Evolutionary conservation across 208 protist genomes (phyloP), one percentile per base, ranked within the genome.

Genomic region (Trichomonas vaginalis): DNA sequence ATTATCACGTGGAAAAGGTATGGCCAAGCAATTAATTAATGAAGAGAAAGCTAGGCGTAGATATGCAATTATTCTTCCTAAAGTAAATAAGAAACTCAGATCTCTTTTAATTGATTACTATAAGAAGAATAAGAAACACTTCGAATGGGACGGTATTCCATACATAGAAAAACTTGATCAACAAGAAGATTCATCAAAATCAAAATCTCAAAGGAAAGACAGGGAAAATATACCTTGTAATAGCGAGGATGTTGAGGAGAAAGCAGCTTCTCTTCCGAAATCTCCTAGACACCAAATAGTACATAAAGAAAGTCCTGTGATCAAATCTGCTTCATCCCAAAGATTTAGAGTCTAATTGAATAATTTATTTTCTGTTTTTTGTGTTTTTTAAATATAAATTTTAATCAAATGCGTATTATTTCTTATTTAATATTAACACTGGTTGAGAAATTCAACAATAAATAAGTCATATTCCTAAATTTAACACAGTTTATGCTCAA

Each of bases 111-210:
- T 51, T 2, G 45, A 92, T 35, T 92, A 56, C 27, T n/a, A 92
- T 3, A 51, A 35, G 1, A 92, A 92, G 45, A 92, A 92, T 39
- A 45, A 45, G 0, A 92, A 10, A 51, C 40, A 92, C 46, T 92
- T 92, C n/a, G 86, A 92, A 47, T 92, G 86, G 86, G 86, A 92
- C 56, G 86, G 86, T 51, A 92, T 48, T 2, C 86, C 86, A 39
- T 92, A 92, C 27, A 92, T 92, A 1, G 86, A 92, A 47, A 48
- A 92, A 92, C 45, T 92, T 39, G 42, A 42, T 39, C 14, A 92
- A 40, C 27, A 35, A 40, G 10, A 92, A 47, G 37, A 37, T n/a
- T 35, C 35, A 15, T n/a, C 17, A 70, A n/a, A 12, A 32, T 27
- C 56, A 70, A 70, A 70, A 27, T n/a, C n/a, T n/a, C n/a, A n/a